Percentiles rank a stretch among this genome's conserved stretches.
phyloP scores from a whole-genome alignment of 441 rosid species.

The Manihot esculenta region DNA sequence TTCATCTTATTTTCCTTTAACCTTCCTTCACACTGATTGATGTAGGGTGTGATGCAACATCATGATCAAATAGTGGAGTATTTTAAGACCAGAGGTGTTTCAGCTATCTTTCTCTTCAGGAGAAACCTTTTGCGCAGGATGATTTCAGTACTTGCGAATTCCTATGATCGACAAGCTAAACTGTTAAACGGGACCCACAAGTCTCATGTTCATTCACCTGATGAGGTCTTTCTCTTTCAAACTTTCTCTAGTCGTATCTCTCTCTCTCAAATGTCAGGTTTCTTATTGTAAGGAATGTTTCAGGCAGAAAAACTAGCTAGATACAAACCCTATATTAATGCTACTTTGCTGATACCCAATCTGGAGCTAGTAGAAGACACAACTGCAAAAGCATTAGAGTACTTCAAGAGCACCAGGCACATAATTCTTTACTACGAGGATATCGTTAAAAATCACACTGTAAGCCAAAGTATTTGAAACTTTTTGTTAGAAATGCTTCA shows the following conservation, averaged over 20 bases:
- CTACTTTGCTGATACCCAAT: conserved; percentile 51
- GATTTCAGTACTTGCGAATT: conserved; percentile 88
- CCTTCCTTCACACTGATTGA: conserved; percentile 5
- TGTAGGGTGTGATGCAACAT: conserved; percentile 83
- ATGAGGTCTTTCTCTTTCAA: conserved; percentile 50
- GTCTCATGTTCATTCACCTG: conserved; percentile 88
- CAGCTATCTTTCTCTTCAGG: conserved; percentile 78
- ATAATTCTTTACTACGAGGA: conserved; percentile 84
- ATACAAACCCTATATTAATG: conserved; percentile 73
- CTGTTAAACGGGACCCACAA: conserved; percentile 85
- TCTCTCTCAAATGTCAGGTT: background rate
- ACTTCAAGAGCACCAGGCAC: conserved; percentile 80
- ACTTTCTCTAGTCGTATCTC: conserved; percentile 9
- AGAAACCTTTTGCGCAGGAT: conserved; percentile 86
- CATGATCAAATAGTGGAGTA: conserved; percentile 78
- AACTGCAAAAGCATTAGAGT: conserved; percentile 67
- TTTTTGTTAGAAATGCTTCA: background rate
- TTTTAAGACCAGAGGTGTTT: conserved; percentile 78
- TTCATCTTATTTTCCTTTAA: background rate
- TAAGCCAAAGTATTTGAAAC: conserved; percentile 34
- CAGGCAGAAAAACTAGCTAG: conserved; percentile 93
- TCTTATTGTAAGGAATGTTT: conserved; percentile 30
- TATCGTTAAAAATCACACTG: conserved; percentile 73
- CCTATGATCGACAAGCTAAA: conserved; percentile 71
- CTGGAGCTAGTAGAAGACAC: conserved; percentile 68